Evolutionary conservation across 495 filamentous ascomycete species (phyloP), one percentile per base, ranked within the genome.

Genomic region (Friedmanniomyces simplex): DNA sequence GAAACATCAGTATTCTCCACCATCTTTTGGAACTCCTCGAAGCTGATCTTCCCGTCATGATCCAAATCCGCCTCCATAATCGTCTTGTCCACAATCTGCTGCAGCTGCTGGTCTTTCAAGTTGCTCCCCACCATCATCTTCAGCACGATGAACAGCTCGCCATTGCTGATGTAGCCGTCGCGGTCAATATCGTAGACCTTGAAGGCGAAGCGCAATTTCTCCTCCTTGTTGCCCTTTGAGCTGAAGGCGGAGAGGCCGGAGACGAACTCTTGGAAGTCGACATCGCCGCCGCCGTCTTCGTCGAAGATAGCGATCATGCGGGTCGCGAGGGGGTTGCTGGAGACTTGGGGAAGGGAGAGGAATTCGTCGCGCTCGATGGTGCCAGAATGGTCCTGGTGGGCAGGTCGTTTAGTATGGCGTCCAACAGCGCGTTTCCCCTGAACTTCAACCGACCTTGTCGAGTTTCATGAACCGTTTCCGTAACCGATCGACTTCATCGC

Each of bases 111-210:
- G 69, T 99, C 94, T 80, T 99, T 99, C 67, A 99, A 74, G 74
- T 99, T 99, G 75, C 89, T 96, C 46, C 93, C 93, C 60, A 99
- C 93, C 93, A 99, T 99, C 93, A 99, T 99, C 83, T 99, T 99
- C 62, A 99, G 77, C 66, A 99, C 93, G 68, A 99, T 96, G 71
- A 97, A 99, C 43, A 99, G 78, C 76, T 99, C 93, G 59, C 93
- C 93, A 73, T 99, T 99, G 74, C 87, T 93, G 65, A 99, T 99
- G 72, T 88, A 99, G 5, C 94, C 93, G 74, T 99, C 93, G 28
- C 93, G 85, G 75, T 99, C 93, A 63, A 99, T 97, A 71, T 99
- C 93, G 76, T 99, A 99, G 48, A 99, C 93, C 72, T 96, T 94
- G 81, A 99, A 99, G 45, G 93, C 93, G 69, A 99, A 99, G 26